phyloP scores from a whole-genome alignment of 2,329 filamentous ascomycete species.

The Orbilia ellipsospora region DNA sequence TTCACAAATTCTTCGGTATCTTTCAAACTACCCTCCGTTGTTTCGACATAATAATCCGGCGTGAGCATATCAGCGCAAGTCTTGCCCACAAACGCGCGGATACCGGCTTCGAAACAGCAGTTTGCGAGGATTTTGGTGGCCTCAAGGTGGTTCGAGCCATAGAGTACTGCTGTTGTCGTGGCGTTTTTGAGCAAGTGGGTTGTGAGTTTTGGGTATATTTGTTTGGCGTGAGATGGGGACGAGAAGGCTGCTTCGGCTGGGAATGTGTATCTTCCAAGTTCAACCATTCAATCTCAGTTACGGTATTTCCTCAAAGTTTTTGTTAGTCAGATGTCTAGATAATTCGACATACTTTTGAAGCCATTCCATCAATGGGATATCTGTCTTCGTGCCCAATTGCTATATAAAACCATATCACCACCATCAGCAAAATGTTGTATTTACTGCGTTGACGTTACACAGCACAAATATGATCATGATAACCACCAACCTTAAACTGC shows the following conservation, averaged over 20 bases:
- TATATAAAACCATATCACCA: slow-evolving; percentile 6
- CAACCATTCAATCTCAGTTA: not conserved
- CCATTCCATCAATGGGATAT: slow-evolving; percentile 58
- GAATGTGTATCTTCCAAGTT: slow-evolving; percentile 66
- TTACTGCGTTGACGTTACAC: too few relatives aligned
- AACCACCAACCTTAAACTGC: slow-evolving; percentile 55
- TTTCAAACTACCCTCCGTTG: slow-evolving; percentile 51
- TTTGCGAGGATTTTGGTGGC: slow-evolving; percentile 71
- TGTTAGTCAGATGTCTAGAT: not conserved
- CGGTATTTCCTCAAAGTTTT: not conserved
- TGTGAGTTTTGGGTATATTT: slow-evolving; percentile 68
- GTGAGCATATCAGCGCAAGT: slow-evolving; percentile 57
- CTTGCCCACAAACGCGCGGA: slow-evolving; percentile 72
- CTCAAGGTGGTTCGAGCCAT: slow-evolving; percentile 69
- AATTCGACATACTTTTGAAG: slow-evolving; percentile 46
- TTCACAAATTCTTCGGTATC: slow-evolving; percentile 57
- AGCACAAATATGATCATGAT: too few relatives aligned
- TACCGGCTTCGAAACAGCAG: slow-evolving; percentile 67
- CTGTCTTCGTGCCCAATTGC: slow-evolving; percentile 59
- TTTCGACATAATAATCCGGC: slow-evolving; percentile 58
- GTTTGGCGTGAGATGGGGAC: slow-evolving; percentile 68
- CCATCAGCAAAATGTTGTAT: not conserved
- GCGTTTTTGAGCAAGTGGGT: slow-evolving; percentile 72
- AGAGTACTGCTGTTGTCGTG: slow-evolving; percentile 72
- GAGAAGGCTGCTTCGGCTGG: slow-evolving; percentile 72